These are phyloP conservation scores for Theileria parva DNA, from an alignment of 169 alveolate species.

Conservation along the genomic window DNA sequence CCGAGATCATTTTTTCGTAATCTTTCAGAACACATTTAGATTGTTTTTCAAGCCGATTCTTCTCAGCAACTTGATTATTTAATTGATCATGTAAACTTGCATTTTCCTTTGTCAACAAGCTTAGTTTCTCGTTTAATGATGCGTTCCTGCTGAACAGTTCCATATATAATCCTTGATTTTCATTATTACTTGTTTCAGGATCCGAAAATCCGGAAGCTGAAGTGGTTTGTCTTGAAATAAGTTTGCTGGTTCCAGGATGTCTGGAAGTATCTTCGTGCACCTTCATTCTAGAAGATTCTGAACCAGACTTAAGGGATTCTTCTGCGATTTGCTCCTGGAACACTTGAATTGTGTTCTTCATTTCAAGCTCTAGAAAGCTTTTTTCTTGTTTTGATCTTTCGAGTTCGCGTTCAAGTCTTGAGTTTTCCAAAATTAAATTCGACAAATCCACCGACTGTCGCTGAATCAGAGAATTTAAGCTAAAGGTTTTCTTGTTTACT, in stretches of 20 bases:
- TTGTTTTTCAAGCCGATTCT: slow-evolving; percentile 60
- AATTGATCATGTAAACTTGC: slow-evolving; percentile 25
- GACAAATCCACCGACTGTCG: slow-evolving; percentile 52
- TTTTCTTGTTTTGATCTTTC: slow-evolving; percentile 56
- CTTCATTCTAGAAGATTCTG: not conserved
- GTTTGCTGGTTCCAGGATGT: not conserved
- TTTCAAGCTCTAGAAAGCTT: slow-evolving; percentile 61
- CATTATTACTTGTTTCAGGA: not conserved
- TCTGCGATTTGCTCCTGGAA: slow-evolving; percentile 57
- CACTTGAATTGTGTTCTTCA: slow-evolving; percentile 60
- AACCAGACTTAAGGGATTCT: not conserved
- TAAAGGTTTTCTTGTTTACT: slow-evolving; percentile 36
- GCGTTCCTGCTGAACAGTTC: slow-evolving; percentile 65
- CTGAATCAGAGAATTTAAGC: slow-evolving; percentile 44
- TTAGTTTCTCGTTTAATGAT: slow-evolving; percentile 42
- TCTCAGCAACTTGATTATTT: slow-evolving; percentile 46
- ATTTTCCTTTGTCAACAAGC: slow-evolving; percentile 34
- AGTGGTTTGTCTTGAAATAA: slow-evolving; percentile 20
- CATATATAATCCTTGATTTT: slow-evolving; percentile 41
- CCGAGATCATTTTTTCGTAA: slow-evolving; percentile 49
- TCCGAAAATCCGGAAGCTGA: slow-evolving; percentile 12
- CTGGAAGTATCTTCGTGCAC: not conserved
- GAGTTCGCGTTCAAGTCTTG: slow-evolving; percentile 40
- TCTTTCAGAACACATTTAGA: slow-evolving; percentile 55
- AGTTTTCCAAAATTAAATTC: slow-evolving; percentile 35